Conservation (phyloP, 345 rosid species). For the Acer yangbiense region DNA sequence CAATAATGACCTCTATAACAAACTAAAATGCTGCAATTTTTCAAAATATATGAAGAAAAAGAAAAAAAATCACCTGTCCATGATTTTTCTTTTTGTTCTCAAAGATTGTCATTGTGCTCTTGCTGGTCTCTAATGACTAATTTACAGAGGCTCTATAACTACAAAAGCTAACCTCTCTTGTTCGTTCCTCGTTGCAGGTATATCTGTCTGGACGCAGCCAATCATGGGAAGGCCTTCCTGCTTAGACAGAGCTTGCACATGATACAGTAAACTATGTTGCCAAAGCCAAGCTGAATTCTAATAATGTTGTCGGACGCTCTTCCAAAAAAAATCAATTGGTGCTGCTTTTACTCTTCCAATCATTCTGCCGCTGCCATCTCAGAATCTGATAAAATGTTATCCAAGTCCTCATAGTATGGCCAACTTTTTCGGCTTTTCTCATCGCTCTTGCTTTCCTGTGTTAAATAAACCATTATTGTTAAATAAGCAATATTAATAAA, state of each 20-base stretch:
- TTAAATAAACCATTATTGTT: neutral
- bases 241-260: constrained; percentile 7
- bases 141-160: constrained; percentile 15
- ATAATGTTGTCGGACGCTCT: neutral
- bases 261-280: neutral
- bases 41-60: neutral
- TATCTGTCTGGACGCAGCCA: neutral
- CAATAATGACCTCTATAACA: no score
- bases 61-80: neutral
- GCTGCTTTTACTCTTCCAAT: constrained; percentile 2
- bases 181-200: neutral
- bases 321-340: constrained; percentile 2
- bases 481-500: neutral
- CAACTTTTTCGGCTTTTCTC: constrained; percentile 45
- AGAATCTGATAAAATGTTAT: constrained; percentile 50
- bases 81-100: neutral
- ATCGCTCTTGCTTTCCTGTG: constrained; percentile 66
- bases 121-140: neutral
- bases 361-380: constrained; percentile 42
- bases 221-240: neutral
- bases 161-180: constrained; percentile 15
- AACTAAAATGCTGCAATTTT: neutral
- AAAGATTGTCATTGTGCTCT: neutral
- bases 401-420: constrained; percentile 81
- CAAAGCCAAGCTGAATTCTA: neutral